Evolutionary conservation across 805 yeast species (phyloP).

Genomic region (Spathaspora boniae): DNA sequence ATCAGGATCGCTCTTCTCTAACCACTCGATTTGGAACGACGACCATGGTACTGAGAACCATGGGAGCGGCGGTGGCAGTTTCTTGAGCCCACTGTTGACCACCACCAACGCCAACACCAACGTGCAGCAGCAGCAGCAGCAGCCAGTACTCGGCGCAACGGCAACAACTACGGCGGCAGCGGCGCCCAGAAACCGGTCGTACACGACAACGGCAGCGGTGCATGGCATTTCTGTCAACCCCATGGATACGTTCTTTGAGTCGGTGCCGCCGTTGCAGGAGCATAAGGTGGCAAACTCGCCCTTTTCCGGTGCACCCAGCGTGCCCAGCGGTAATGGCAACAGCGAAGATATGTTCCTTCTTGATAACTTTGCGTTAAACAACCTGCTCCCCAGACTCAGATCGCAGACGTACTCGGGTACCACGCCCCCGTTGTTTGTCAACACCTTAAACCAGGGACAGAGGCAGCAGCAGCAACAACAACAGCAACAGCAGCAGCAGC

Average conservation of each 20-base stretch:
- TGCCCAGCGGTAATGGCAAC: constrained; percentile 24
- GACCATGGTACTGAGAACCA: constrained; percentile 18
- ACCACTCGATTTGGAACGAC: constrained; percentile 59
- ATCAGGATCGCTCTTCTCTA: constrained; percentile 52
- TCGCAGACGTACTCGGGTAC: constrained; percentile 42
- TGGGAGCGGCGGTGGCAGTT: constrained; percentile 3
- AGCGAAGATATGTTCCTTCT: no score
- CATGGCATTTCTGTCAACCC: constrained; percentile 14
- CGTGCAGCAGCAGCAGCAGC: constrained; percentile 1
- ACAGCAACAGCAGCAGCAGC: constrained; percentile 13
- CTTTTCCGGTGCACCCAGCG: constrained; percentile 16
- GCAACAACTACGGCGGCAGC: constrained; percentile 3
- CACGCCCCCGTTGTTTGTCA: constrained; percentile 17
- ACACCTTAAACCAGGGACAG: constrained; percentile 9
- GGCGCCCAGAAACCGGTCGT: constrained; percentile 43
- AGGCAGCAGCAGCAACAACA: no score
- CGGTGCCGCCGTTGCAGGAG: neutral
- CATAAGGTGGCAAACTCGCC: constrained; percentile 22
- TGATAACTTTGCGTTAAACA: constrained; percentile 30
- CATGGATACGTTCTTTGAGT: constrained; percentile 13
- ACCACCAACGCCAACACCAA: constrained; percentile 1
- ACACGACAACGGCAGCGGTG: constrained; percentile 44
- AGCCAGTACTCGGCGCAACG: no score
- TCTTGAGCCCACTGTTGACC: constrained; percentile 5
- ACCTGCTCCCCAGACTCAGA: constrained; percentile 26